Evolutionary conservation across 139 green algal genomes (phyloP), one percentile per base, ranked within the genome.

Genomic region (Ettlia oleoabundans): DNA sequence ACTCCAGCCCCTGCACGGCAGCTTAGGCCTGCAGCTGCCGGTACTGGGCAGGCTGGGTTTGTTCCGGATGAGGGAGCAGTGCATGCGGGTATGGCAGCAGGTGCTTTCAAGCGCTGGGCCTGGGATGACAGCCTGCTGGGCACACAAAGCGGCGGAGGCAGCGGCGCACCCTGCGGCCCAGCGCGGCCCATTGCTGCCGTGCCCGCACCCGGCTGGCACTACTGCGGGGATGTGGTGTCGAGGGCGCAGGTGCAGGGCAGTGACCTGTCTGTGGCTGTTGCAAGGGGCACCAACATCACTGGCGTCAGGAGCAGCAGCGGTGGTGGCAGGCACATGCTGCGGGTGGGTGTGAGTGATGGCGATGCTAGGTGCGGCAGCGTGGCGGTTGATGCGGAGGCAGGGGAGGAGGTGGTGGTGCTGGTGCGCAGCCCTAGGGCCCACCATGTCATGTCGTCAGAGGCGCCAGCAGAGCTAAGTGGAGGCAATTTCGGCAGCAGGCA

Each of bases 61-160:
- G 8, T 43, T 21, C 8, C 47, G 2, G 6, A 2, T n/a, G 15
- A 15, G 26, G 42, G 43, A 30, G 2, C 8, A 21, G 13, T n/a
- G n/a, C n/a, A 26, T 41, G 55, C 24, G 3, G 10, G 47, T 58
- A 4, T 32, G 37, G 1, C 6, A 42, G 53, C 53, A 26, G 18
- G 38, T 8, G 19, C 5, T 9, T 55, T 7, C 73, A 55, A 30
- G 19, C 75, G 58, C 1, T 81, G 75, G 75, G 58, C 58, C 19
- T 81, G 75, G 75, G 75, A 81, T 10, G 75, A 81, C 75, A 71
- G 58, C 55, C 2, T 19, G 19, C n/a, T n/a, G n/a, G n/a, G n/a
- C n/a, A n/a, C n/a, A n/a, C n/a, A n/a, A n/a, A n/a, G n/a, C n/a
- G n/a, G n/a, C n/a, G n/a, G n/a, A n/a, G n/a, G n/a, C n/a, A n/a